These are phyloP conservation scores for Alternaria sp. DNA, from an alignment of 2,329 filamentous ascomycete species.

Conservation along the genomic window DNA sequence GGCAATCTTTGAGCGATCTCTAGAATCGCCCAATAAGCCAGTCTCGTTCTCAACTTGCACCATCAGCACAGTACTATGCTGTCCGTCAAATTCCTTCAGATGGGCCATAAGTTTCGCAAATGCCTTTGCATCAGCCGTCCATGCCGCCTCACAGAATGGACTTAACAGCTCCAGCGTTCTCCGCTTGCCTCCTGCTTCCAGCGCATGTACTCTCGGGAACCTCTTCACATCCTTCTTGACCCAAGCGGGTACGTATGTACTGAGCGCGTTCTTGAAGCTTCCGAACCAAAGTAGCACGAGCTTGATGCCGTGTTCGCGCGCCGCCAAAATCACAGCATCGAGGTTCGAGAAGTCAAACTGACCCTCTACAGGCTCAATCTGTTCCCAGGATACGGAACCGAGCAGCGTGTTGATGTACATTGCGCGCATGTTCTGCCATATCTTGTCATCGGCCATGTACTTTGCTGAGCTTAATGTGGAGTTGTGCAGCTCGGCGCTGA, in stretches of 20 bases:
- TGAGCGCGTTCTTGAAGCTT: constrained; percentile 54
- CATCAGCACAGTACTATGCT: constrained; percentile 61
- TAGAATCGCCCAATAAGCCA: constrained; percentile 61
- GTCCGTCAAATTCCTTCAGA: constrained; percentile 53
- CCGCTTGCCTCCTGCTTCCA: background rate
- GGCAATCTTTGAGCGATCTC: constrained; percentile 56
- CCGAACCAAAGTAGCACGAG: constrained; percentile 56
- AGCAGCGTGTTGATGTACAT: constrained; percentile 53
- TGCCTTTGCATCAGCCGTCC: constrained; percentile 47
- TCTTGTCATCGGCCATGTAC: constrained; percentile 7
- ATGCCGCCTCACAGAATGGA: constrained; percentile 41
- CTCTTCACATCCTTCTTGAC: constrained; percentile 39
- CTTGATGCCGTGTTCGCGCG: constrained; percentile 44
- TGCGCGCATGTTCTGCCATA: constrained; percentile 3
- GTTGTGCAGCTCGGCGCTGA: constrained; percentile 11
- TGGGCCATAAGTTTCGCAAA: constrained; percentile 49
- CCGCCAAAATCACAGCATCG: constrained; percentile 47
- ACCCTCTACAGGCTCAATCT: constrained; percentile 54
- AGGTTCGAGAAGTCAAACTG: constrained; percentile 52
- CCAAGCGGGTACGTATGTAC: constrained; percentile 25
- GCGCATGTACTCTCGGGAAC: constrained; percentile 11
- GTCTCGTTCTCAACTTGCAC: constrained; percentile 64
- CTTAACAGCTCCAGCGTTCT: background rate
- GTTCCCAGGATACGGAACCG: constrained; percentile 54
- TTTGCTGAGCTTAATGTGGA: constrained; percentile 11